Evolutionary conservation across 768 basidiomycete species (phyloP).

Genomic region (Leccinellum albellum): DNA sequence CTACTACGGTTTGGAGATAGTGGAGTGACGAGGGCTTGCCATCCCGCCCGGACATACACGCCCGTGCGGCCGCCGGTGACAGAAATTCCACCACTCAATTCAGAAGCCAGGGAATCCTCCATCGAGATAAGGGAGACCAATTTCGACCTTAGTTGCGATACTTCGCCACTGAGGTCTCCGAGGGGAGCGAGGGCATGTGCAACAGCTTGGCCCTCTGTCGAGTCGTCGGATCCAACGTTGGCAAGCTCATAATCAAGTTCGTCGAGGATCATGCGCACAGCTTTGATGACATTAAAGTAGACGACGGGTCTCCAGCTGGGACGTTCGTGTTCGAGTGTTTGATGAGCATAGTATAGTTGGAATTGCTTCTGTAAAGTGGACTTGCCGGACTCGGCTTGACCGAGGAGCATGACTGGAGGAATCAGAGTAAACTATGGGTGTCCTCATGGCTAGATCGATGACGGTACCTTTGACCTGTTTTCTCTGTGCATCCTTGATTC

Average conservation of each 20-base stretch:
- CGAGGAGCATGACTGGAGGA: slow-evolving; percentile 62
- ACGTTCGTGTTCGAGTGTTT: slow-evolving; percentile 65
- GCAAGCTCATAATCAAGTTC: slow-evolving; percentile 62
- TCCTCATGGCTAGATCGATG: background rate
- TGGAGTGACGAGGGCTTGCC: slow-evolving; percentile 58
- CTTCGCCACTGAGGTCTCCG: slow-evolving; percentile 39
- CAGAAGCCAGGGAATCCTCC: slow-evolving; percentile 64
- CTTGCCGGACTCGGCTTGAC: slow-evolving; percentile 80
- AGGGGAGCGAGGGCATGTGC: slow-evolving; percentile 30
- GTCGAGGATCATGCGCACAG: slow-evolving; percentile 68
- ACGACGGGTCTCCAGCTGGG: slow-evolving; percentile 77
- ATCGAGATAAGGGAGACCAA: slow-evolving; percentile 63
- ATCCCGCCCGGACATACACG: slow-evolving; percentile 67
- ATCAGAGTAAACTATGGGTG: slow-evolving; percentile 3
- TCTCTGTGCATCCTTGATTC: slow-evolving; percentile 42
- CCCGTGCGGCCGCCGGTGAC: slow-evolving; percentile 58
- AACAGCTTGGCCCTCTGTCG: slow-evolving; percentile 30
- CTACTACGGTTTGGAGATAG: slow-evolving; percentile 39
- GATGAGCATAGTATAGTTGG: slow-evolving; percentile 73
- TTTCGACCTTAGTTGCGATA: slow-evolving; percentile 49
- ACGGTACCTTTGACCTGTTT: slow-evolving; percentile 52
- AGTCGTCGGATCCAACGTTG: slow-evolving; percentile 24
- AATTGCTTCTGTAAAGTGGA: slow-evolving; percentile 85
- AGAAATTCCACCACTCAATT: slow-evolving; percentile 62
- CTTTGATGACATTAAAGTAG: slow-evolving; percentile 81